Evolutionary conservation across 2,329 filamentous ascomycete genomes (phyloP).

Genomic region (Exophiala sideris): DNA sequence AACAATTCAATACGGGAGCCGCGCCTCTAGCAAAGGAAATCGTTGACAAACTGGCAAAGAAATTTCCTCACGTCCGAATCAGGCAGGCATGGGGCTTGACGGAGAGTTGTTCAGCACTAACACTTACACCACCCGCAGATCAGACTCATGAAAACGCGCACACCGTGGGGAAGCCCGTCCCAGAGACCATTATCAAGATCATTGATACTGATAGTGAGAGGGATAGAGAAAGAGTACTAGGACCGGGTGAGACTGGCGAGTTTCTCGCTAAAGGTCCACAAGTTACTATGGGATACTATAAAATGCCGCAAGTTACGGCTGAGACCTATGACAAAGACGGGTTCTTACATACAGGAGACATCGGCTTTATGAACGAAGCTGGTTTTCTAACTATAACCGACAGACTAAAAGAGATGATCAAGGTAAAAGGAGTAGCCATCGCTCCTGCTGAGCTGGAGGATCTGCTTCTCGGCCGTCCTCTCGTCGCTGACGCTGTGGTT

Average conservation of each 20-base stretch:
- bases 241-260: conserved; percentile 53
- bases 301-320: conserved; percentile 66
- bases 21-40: conserved; percentile 59
- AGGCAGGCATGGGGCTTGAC: conserved; percentile 69
- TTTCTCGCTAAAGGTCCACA: conserved; percentile 75
- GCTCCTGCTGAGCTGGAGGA: conserved; percentile 48
- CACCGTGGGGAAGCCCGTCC: conserved; percentile 44
- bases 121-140: conserved; percentile 55
- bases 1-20: conserved; percentile 58
- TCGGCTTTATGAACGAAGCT: conserved; percentile 57
- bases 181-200: conserved; percentile 58
- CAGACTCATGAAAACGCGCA: conserved; percentile 58
- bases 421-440: conserved; percentile 52
- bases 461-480: conserved; percentile 43
- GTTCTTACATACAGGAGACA: conserved; percentile 63
- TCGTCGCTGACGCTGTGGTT: conserved; percentile 46
- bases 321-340: conserved; percentile 64
- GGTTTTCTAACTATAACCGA: conserved; percentile 69
- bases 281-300: conserved; percentile 73
- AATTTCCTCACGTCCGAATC: conserved; percentile 58
- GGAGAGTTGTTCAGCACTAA: conserved; percentile 62
- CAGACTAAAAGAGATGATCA: conserved; percentile 58
- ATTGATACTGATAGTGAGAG: conserved; percentile 50
- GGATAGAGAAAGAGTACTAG: conserved; percentile 52
- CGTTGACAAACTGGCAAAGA: conserved; percentile 53